Base-by-base conservation (phyloP, 1,139 yeast genomes). In the Taphrina deformans region DNA sequence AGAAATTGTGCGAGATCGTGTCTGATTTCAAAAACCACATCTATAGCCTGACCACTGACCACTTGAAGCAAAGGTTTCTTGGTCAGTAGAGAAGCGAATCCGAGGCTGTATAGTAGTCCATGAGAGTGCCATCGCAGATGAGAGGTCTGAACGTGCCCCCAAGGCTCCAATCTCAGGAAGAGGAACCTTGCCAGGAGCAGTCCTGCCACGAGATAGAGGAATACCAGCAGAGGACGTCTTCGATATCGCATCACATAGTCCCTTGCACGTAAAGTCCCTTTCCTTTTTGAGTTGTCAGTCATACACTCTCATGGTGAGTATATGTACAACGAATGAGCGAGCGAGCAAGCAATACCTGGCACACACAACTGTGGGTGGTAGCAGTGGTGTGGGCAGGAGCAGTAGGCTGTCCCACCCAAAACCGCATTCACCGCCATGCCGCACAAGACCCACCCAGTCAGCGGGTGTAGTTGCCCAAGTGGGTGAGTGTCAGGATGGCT, bases 41-140 rank as follows among this genome's bases (percentile, higher is more conserved):
- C 63, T n/a, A 48, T 21, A 12, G 40, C 26, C n/a, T 50, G 33
- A n/a, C 50, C 41, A 23, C 29, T 53, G 10, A 59, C 55, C 21
- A 59, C 44, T 50, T 59, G 63, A 29, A 59, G 48, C 23, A 59
- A 50, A 10, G 63, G 63, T 33, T 59, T 31, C 26, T 59, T 59
- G 27, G 56, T 50, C 18, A 59, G n/a, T 5, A 59, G 50, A 3
- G 40, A 16, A 18, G 41, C 38, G 10, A 18, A 24, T 24, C 55
- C 55, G 29, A 24, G 21, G 26, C 48, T 24, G 26, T 59, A 59
- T 27, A 59, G 51, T 12, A 18, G 21, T 9, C 18, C 38, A 16
- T 59, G 63, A n/a, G 35, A 14, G 18, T 59, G 48, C 50, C 46
- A 50, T 29, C 31, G 35, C 16, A 50, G 23, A 29, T 59, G 63